Evolutionary conservation across 257 asterid genomes (phyloP), one percentile per base, ranked within the genome.

Genomic region (Handroanthus guayacan): DNA sequence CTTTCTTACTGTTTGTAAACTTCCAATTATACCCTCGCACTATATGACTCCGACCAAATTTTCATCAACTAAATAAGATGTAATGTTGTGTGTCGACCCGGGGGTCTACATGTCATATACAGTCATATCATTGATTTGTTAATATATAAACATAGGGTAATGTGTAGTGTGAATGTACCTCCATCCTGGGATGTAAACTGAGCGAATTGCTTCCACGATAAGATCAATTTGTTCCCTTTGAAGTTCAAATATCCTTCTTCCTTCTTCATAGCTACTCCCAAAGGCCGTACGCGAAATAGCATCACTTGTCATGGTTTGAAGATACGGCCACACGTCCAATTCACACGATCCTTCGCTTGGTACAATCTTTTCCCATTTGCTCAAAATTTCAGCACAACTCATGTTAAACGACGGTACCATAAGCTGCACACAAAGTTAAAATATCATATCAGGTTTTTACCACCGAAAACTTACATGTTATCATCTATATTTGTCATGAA

Each of bases 211-310:
- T 20, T 12, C 9, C 6, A 47, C 4, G n/a, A 56, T 3, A 9
- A 48, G 9, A 17, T 17, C 62, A 5, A n/a, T 61, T 20, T 71
- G 83, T 58, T 79, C 79, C n/a, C 13, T 67, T 47, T 79, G 79
- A 47, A 79, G 83, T 25, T 72, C 41, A 45, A 79, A 79, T 9
- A 74, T 61, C 14, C 6, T 72, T 31, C 74, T 72, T 6, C 82
- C 83, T 38, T 79, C 67, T 58, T 74, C 48, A 48, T 79, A 74
- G 71, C 60, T 79, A 78, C 47, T 86, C 2, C 93, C 95, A 80
- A 89, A 89, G 1, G 95, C 90, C 36, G 90, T 80, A 14, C 90
- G 84, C 0, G 94, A 89, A 67, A 91, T 85, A 1, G 86, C 94
- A 64, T 91, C 89, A 1, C 90, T 62, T 0, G 97, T 84, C 37